Evolutionary conservation across 2,329 filamentous ascomycete genomes (phyloP).

Genomic region (Ophiocordyceps sinensis): DNA sequence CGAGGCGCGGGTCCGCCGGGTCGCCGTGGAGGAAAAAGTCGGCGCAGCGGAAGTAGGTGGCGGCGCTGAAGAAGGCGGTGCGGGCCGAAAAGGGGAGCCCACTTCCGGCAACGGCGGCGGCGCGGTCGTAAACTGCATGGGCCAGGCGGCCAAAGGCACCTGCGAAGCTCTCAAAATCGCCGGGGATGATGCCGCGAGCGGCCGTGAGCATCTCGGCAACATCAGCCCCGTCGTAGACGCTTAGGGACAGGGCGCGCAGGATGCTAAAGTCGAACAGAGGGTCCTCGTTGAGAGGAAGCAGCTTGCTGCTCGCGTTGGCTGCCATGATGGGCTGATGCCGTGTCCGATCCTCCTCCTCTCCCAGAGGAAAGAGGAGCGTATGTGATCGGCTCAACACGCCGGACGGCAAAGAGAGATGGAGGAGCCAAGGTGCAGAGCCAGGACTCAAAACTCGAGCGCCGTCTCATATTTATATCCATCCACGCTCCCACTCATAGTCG

Average conservation of each 20-base stretch:
- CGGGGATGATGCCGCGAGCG: slow-evolving; percentile 7
- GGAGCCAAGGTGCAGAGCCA: no score
- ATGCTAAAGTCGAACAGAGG: not conserved
- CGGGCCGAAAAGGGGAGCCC: slow-evolving; percentile 11
- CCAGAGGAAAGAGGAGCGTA: no score
- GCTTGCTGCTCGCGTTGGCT: not conserved
- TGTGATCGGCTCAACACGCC: no score
- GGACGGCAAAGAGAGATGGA: no score
- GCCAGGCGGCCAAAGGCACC: slow-evolving; percentile 9
- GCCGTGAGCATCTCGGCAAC: slow-evolving; percentile 13
- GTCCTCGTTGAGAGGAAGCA: not conserved
- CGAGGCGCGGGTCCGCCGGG: slow-evolving; percentile 22
- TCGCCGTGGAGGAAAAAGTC: slow-evolving; percentile 28
- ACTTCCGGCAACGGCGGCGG: slow-evolving; percentile 2
- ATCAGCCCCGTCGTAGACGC: not conserved
- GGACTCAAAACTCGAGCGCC: no score
- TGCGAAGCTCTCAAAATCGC: slow-evolving; percentile 11
- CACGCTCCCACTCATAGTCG: no score
- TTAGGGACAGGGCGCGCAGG: not conserved
- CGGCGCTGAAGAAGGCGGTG: slow-evolving; percentile 19
- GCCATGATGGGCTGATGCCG: not conserved
- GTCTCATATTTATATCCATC: no score
- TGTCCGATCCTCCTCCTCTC: no score
- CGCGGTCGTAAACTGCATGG: slow-evolving; percentile 6
- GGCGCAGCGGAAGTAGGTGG: slow-evolving; percentile 25